These are phyloP conservation scores for Geranium brycei DNA, from an alignment of 345 rosid species.

Conservation along the genomic window DNA sequence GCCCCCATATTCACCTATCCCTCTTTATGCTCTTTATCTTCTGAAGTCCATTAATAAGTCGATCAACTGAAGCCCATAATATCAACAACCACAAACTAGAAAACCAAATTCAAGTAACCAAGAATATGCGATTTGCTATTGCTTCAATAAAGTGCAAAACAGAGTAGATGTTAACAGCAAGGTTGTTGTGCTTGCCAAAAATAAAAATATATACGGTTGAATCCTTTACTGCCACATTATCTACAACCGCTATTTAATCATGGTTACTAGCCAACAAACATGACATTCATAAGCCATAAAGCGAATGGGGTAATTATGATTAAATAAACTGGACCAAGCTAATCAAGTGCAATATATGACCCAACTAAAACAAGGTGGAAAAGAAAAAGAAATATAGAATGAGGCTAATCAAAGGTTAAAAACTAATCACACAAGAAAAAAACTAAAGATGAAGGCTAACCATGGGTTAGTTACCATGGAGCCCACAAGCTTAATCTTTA, in stretches of 20 bases:
- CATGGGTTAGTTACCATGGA: constrained; percentile 16
- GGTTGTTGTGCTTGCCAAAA: constrained; percentile 29
- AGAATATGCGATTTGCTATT: constrained; percentile 14
- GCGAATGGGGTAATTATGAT: not conserved
- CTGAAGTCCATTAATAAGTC: constrained; percentile 13
- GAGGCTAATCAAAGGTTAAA: not conserved
- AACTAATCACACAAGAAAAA: constrained; percentile 1
- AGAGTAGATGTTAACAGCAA: constrained; percentile 27
- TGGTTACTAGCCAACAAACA: constrained; percentile 24
- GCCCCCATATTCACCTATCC: constrained; percentile 54
- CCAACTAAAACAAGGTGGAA: not conserved
- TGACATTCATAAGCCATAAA: not conserved
- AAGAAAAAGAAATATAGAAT: not conserved
- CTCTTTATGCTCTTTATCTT: constrained; percentile 13
- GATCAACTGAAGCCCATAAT: constrained; percentile 13
- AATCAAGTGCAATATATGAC: not conserved
- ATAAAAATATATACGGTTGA: constrained; percentile 11
- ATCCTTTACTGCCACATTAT: constrained; percentile 16
- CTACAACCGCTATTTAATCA: constrained; percentile 29
- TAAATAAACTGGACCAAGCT: no score
- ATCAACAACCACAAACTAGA: constrained; percentile 12
- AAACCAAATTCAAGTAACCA: constrained; percentile 12
- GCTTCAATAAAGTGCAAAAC: constrained; percentile 27
- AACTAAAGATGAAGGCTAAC: constrained; percentile 8
- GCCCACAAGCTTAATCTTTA: constrained; percentile 14